Base-by-base conservation (phyloP, 768 basidiomycete genomes). In the Lyophyllum atratum region DNA sequence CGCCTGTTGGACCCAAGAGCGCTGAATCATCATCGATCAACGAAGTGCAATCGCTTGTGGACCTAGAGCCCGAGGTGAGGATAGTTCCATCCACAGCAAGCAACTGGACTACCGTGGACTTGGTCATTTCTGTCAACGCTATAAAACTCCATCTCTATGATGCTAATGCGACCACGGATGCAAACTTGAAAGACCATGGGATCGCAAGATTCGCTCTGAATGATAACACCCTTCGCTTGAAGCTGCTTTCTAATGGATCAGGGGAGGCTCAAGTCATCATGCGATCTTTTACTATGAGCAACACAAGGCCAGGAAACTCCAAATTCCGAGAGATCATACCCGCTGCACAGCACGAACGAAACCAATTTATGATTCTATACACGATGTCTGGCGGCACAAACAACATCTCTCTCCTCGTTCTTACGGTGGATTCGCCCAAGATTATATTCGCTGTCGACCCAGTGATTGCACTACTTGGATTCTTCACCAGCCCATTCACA, bases 241-340 rank as follows among this genome's bases (percentile, higher is more conserved):
- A 97, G 72, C 78, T 85, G 64, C 79, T 93, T 24, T 89, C 88
- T 19, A 85, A 95, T 69, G 89, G 91, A 19, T 83, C 92, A n/a
- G 79, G 83, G 58, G 93, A 97, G 70, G 87, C 90, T 2, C 95
- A 97, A 71, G 74, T 98, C 47, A 80, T 94, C 25, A 72, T 98
- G n/a, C 85, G 87, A 64, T 95, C 96, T 0, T 89, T 98, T 66
- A 93, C 93, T 0, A 89, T 98, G 80, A 86, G 83, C 70, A 95
- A 96, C 68, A 98, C 88, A 2, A 81, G 89, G 51, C 83, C 91
- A 0, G 92, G 93, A 7, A 77, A 78, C 46, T 90, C 93, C 24
- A 88, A 83, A 64, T 98, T 95, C 77, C 85, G 95, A 40, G 95
- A 98, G 70, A 95, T 99, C 55, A 92, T 99, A 59, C 96, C 97